Percentiles rank a stretch among this genome's conserved stretches.
Evolutionary conservation across 495 filamentous ascomycete genomes (phyloP).

Genomic region (Penicillium robsamsonii): DNA sequence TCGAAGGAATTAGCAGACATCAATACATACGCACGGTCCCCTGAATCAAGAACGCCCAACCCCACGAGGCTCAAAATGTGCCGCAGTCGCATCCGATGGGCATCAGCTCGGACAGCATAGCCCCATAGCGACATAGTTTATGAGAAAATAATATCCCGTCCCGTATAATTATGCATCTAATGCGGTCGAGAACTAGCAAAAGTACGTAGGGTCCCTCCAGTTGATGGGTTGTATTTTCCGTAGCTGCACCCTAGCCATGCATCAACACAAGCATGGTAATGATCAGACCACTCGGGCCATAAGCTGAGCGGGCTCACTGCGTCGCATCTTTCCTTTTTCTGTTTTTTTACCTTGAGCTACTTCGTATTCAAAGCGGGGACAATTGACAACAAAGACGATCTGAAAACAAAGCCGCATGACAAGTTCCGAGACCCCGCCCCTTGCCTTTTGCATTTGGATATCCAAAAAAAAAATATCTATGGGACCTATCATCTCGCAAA

Average conservation of each 20-base stretch:
- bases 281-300: not conserved
- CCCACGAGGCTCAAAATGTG: not conserved
- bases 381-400: constrained; percentile 1
- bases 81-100: not conserved
- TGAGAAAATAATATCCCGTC: not conserved
- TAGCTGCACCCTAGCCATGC: not conserved
- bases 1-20: not conserved
- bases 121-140: not conserved
- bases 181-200: not conserved
- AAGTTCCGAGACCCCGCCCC: not conserved
- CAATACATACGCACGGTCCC: constrained; percentile 10
- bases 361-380: not conserved
- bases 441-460: not conserved
- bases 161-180: not conserved
- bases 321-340: not conserved
- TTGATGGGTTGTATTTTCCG: not conserved
- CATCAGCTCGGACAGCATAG: not conserved
- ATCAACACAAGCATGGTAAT: not conserved
- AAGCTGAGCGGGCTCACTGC: not conserved
- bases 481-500: not conserved
- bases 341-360: not conserved
- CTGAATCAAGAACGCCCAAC: constrained; percentile 1
- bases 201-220: not conserved
- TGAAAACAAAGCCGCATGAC: not conserved
- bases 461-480: not conserved